These are phyloP conservation scores for Heliamphora exappendiculata DNA, from an alignment of 148 eudicot species.

Conservation along the genomic window DNA sequence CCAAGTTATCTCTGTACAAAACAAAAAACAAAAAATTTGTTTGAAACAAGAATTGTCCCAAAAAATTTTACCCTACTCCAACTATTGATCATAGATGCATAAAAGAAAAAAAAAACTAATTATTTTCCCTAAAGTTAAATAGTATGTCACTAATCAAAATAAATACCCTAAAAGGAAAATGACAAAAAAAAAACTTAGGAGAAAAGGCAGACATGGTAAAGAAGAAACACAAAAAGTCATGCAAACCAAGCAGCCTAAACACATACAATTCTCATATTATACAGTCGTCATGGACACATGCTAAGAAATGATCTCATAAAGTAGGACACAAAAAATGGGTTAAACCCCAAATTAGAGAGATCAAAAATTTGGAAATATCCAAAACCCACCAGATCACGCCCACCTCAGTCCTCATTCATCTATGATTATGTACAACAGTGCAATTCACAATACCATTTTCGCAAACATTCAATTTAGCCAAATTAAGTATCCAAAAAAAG, in stretches of 20 bases:
- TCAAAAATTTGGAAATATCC: neutral
- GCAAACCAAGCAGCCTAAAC: neutral
- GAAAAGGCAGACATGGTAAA: neutral
- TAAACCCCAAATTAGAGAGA: neutral
- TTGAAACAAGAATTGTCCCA: neutral
- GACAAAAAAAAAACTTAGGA: too few species aligned
- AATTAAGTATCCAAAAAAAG: neutral
- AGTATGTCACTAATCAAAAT: neutral
- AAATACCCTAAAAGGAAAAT: neutral
- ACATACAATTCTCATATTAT: neutral
- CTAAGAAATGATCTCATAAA: neutral
- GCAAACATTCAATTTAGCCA: neutral
- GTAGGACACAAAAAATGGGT: neutral
- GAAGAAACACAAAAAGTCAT: neutral
- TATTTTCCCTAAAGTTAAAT: neutral
- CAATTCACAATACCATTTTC: slow-evolving; percentile 12
- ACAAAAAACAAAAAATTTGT: neutral
- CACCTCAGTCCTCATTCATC: neutral
- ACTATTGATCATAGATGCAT: neutral
- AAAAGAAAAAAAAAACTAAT: neutral
- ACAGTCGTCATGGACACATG: neutral
- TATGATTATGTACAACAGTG: neutral
- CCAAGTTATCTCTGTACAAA: neutral
- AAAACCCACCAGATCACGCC: neutral
- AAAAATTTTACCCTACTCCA: neutral